Evolutionary conservation across 1,284 basidiomycete genomes (phyloP), one percentile per base, ranked within the genome.

Genomic region (Apiotrichum mycotoxinovorans): DNA sequence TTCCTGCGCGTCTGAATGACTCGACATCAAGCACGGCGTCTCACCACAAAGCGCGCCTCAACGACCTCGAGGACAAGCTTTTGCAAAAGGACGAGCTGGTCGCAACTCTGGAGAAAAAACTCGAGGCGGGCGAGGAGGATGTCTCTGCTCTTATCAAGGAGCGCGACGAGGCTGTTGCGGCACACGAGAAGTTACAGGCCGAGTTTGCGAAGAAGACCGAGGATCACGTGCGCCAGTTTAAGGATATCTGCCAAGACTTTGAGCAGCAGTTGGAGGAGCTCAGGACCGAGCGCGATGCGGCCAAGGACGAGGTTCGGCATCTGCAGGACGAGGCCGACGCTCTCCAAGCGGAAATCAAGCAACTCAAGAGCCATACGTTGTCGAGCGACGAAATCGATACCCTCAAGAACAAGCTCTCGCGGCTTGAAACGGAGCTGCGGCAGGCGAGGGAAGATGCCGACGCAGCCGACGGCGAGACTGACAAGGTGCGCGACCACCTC

Each of bases 171-270:
- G 64, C 66, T 4, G 65, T 68, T n/a, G 34, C 56, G 26, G 60
- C 57, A 4, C 56, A 62, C 33, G 57, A 45, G 3, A 25, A 51
- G 0, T 54, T 69, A 0, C 67, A 72, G 22, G 41, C 60, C 23
- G 66, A 70, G 26, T 76, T 71, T 54, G 63, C 69, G 0, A n/a
- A 34, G 30, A 71, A 74, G 49, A 75, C 71, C 3, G 66, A 71
- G 52, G 61, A 69, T 30, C 72, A 75, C 47, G 68, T 68, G 9
- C 56, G 50, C 15, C 61, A 66, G 56, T 75, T 76, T 46, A 63
- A 64, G 0, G 68, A 73, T 25, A 74, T 74, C 26, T 73, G 72
- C 51, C 43, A 56, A 2, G 70, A 63, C 15, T 73, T 67, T 40
- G 67, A 73, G 50, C 56, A 48, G 4, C 67, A 74, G 30, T 64